Base-by-base conservation (phyloP, 2,329 filamentous ascomycete genomes). In the Paecilomyces fulvus region DNA sequence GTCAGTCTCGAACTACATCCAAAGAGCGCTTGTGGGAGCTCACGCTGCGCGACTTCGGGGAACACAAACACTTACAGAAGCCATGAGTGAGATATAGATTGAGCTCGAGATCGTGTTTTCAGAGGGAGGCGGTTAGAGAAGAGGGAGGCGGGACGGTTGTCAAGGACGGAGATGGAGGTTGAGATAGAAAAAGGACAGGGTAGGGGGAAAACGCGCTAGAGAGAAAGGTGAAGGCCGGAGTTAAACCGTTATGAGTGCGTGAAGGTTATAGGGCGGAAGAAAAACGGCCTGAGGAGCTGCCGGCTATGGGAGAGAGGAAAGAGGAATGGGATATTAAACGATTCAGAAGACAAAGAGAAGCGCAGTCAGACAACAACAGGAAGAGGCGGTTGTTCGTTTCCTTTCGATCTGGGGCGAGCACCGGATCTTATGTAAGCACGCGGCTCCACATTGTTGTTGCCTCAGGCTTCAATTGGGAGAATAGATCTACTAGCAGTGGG, bases 31-130 rank as follows among this genome's bases (percentile, higher is more conserved):
- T 14, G 25, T 51, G 30, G 25, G 33, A 48, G 50, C 30, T 17
- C 49, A 51, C 51, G 12, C n/a, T 49, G 54, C 53, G 30, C 53
- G 48, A 53, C 5, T 31, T 21, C 6, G 54, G 59, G 61, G 33
- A 43, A 8, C n/a, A 43, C 6, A 43, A 20, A 17, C 48, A 75
- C 75, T 67, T 68, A 78, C 75, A 68, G 75, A 77, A 77, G 75
- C 75, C 75, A 78, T 78, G 69, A 61, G 66, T 66, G 64, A 63
- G 57, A 57, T 60, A 57, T 52, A 56, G 48, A 23, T 17, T n/a
- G 21, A 49, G 20, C 21, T 23, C 10, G 11, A 49, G 48, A 20
- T 49, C 21, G 48, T 49, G 20, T 49, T 28, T 17, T 51, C 14
- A 30, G 30, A 54, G 23, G 23, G 51, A 30, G 51, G 49, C 51